phyloP scores from a whole-genome alignment of 306 rosid species.

The Rubus idaeus region DNA sequence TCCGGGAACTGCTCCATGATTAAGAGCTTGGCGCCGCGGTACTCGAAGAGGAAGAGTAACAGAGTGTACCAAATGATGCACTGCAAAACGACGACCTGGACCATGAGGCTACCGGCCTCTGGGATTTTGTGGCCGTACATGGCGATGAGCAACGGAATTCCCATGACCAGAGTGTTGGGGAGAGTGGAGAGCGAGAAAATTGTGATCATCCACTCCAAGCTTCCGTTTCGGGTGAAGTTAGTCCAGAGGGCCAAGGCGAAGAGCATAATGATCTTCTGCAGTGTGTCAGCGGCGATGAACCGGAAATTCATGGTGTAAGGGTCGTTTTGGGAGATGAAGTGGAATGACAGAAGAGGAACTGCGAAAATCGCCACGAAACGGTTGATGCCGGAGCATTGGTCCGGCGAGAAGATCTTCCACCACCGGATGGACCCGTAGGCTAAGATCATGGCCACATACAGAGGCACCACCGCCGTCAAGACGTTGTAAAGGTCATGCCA shows the following conservation, averaged over 20 bases:
- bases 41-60: constrained; percentile 83
- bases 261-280: constrained; percentile 90
- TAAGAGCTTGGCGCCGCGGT: constrained; percentile 84
- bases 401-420: constrained; percentile 99
- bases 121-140: constrained; percentile 56
- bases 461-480: constrained; percentile 80
- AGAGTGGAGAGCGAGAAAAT: constrained; percentile 93
- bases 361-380: constrained; percentile 96
- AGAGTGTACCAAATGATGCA: constrained; percentile 97
- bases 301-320: constrained; percentile 87
- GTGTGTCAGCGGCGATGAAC: constrained; percentile 95
- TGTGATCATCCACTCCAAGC: constrained; percentile 94
- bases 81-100: constrained; percentile 91
- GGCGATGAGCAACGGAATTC: constrained; percentile 79
- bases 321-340: constrained; percentile 77
- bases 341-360: constrained; percentile 91
- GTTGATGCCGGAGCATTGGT: constrained; percentile 98
- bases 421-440: constrained; percentile 97
- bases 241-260: constrained; percentile 64
- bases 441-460: constrained; percentile 91
- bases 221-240: constrained; percentile 71
- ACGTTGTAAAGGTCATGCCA: constrained; percentile 84
- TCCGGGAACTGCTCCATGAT: constrained; percentile 99
- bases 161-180: constrained; percentile 94
- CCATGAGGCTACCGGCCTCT: constrained; percentile 73